A percentile compares a stretch with the other conserved stretches of the same genome.
Conservation (phyloP, 345 rosid species). For the Arabidopsis thaliana region DNA sequence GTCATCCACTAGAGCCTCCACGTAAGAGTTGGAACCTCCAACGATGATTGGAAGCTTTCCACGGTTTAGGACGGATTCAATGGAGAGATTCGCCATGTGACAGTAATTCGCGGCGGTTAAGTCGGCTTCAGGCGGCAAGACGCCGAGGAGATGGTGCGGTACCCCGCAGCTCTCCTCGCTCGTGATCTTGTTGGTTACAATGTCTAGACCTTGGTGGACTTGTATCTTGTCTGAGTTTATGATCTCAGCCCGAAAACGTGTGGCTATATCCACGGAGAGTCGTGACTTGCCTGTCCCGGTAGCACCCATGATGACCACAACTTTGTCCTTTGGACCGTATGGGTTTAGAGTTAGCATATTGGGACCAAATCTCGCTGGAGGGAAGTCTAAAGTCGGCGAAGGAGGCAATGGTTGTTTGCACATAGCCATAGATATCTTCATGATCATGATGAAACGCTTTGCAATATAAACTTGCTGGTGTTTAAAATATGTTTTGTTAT, state of each 20-base stretch:
- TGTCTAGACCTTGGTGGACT: constrained; percentile 64
- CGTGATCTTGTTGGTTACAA: constrained; percentile 70
- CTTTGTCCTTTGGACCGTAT: constrained; percentile 56
- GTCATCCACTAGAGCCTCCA: constrained; percentile 62
- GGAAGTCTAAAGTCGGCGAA: constrained; percentile 36
- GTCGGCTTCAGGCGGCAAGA: constrained; percentile 53
- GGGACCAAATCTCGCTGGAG: constrained; percentile 41
- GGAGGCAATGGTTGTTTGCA: constrained; percentile 48
- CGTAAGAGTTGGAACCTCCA: constrained; percentile 83
- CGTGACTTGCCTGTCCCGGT: constrained; percentile 81
- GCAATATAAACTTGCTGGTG: neutral
- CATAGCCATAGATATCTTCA: constrained; percentile 49
- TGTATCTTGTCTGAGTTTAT: constrained; percentile 85
- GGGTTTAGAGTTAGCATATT: constrained; percentile 44
- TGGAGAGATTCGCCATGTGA: constrained; percentile 51
- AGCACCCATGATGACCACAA: constrained; percentile 68
- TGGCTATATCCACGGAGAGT: constrained; percentile 77
- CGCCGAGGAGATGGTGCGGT: constrained; percentile 72
- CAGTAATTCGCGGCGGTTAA: constrained; percentile 60
- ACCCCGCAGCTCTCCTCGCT: constrained; percentile 62
- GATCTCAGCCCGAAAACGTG: constrained; percentile 66
- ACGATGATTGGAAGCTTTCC: constrained; percentile 70
- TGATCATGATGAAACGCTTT: constrained; percentile 33
- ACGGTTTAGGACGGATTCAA: constrained; percentile 49
- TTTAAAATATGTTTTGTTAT: neutral